phyloP scores from a whole-genome alignment of 352 stramenopile genomes.

The Phytophthora idaei region DNA sequence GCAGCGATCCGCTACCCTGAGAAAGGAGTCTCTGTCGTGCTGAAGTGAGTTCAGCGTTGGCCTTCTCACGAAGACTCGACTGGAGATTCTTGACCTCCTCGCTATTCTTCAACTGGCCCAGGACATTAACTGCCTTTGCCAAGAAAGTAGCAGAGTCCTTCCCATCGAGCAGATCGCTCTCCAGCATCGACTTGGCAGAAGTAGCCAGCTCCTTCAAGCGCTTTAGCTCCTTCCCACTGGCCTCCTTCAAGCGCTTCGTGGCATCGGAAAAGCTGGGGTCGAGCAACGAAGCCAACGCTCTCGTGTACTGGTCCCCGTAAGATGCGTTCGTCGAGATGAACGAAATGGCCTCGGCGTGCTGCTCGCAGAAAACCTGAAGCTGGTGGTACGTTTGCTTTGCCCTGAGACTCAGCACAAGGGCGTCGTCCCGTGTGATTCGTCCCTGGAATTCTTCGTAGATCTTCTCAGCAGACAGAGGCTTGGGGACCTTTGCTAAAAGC shows the following conservation, averaged over 20 bases:
- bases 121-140: slow-evolving; percentile 55
- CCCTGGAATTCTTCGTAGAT: slow-evolving; percentile 77
- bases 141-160: slow-evolving; percentile 71
- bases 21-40: slow-evolving; percentile 24
- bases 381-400: slow-evolving; percentile 57
- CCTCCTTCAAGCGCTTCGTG: slow-evolving; percentile 52
- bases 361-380: slow-evolving; percentile 71
- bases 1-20: slow-evolving; percentile 9
- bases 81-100: slow-evolving; percentile 60
- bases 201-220: slow-evolving; percentile 61
- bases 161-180: slow-evolving; percentile 70
- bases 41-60: slow-evolving; percentile 49
- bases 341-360: slow-evolving; percentile 73
- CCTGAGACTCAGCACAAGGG: slow-evolving; percentile 51
- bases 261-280: slow-evolving; percentile 72
- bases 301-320: slow-evolving; percentile 73
- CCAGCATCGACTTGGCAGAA: slow-evolving; percentile 61
- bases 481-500: slow-evolving; percentile 67
- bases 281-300: slow-evolving; percentile 58
- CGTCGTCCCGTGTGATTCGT: slow-evolving; percentile 66
- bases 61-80: slow-evolving; percentile 48
- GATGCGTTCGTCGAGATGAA: slow-evolving; percentile 75
- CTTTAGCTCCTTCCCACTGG: slow-evolving; percentile 52
- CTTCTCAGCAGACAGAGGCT: slow-evolving; percentile 64
- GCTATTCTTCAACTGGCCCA: slow-evolving; percentile 70